Conservation (phyloP, 2,329 filamentous ascomycete genomes). For the Exophiala xenobiotica region DNA sequence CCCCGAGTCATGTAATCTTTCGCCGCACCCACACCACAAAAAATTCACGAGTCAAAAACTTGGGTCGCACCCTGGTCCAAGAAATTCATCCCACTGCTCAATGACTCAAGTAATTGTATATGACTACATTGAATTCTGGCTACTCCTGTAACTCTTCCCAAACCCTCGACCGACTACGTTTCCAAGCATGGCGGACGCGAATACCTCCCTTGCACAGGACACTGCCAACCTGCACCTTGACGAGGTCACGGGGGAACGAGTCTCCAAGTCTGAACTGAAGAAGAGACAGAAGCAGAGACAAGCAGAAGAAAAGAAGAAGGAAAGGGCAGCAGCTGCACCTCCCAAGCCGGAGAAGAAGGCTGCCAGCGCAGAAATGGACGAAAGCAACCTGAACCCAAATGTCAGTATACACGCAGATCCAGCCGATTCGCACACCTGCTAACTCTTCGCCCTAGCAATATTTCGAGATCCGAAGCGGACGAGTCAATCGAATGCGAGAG, state of each 20-base stretch:
- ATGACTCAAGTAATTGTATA: slow-evolving; percentile 4
- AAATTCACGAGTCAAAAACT: slow-evolving; percentile 9
- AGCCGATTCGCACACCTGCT: slow-evolving; percentile 25
- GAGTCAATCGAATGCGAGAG: slow-evolving; percentile 72
- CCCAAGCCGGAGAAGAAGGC: slow-evolving; percentile 61
- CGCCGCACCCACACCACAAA: not conserved
- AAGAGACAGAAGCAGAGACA: slow-evolving; percentile 89
- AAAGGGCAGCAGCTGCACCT: slow-evolving; percentile 66
- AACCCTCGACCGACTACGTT: not conserved
- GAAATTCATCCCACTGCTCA: slow-evolving; percentile 9
- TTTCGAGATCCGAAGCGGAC: slow-evolving; percentile 90
- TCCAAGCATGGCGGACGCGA: slow-evolving; percentile 36
- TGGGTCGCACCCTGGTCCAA: not conserved
- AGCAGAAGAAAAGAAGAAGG: slow-evolving; percentile 82
- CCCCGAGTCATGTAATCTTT: slow-evolving; percentile 8
- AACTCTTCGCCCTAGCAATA: slow-evolving; percentile 64
- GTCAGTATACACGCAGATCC: slow-evolving; percentile 47
- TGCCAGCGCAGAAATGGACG: slow-evolving; percentile 57
- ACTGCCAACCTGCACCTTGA: slow-evolving; percentile 74
- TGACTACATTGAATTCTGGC: not conserved
- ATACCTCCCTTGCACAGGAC: slow-evolving; percentile 45
- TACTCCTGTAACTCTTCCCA: not conserved
- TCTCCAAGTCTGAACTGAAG: slow-evolving; percentile 88
- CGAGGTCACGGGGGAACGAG: slow-evolving; percentile 85
- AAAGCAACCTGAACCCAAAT: slow-evolving; percentile 71